Conservation (phyloP, 2,329 filamentous ascomycete genomes). For the Trichophyton simii region DNA sequence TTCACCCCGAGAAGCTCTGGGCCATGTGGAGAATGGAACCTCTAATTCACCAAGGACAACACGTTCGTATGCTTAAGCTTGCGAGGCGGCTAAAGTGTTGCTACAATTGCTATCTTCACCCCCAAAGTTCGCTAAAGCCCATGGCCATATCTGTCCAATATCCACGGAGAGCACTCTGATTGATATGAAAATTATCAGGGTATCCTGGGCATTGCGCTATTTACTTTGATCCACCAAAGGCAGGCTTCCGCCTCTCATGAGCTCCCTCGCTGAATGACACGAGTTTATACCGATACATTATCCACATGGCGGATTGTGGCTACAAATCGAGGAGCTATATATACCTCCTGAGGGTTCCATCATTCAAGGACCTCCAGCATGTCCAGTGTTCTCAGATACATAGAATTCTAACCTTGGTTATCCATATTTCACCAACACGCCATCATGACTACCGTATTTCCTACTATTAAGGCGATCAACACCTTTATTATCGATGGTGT, state of each 20-base stretch:
- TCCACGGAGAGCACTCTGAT: not conserved
- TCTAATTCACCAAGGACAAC: not conserved
- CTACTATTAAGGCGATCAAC: slow-evolving; percentile 34
- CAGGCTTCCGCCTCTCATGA: not conserved
- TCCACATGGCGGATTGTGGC: not conserved
- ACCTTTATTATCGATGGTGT: slow-evolving; percentile 37
- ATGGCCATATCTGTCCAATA: not conserved
- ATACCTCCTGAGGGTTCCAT: not conserved
- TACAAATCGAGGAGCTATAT: not conserved
- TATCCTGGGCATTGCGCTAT: not conserved
- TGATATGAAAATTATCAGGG: not conserved
- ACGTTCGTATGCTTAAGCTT: not conserved
- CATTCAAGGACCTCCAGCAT: no score
- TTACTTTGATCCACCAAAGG: not conserved
- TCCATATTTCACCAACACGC: not conserved
- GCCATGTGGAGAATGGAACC: slow-evolving; percentile 3
- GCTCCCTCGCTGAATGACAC: not conserved
- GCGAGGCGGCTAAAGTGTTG: not conserved
- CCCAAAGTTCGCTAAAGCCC: not conserved
- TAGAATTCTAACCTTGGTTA: not conserved
- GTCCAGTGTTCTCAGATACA: not conserved
- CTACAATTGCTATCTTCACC: not conserved
- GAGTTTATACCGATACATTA: not conserved
- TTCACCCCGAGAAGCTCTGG: not conserved
- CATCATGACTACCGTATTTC: slow-evolving; percentile 20